Evolutionary conservation across 1,284 basidiomycete species (phyloP).

Genomic region (Schizopora paradoxa): DNA sequence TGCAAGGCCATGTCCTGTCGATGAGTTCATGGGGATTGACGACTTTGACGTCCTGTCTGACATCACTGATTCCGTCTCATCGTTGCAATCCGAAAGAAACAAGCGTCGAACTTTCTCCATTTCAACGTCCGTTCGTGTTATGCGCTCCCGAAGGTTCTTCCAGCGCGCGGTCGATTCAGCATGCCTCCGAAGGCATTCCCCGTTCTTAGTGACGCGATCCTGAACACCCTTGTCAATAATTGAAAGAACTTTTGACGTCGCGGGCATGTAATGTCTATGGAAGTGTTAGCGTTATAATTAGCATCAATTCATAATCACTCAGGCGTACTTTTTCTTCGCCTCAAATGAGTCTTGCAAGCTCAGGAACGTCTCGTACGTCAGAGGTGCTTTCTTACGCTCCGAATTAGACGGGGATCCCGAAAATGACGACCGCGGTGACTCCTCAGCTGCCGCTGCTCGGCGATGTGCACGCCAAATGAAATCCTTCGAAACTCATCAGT

Average conservation of each 20-base stretch:
- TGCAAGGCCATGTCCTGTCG: slow-evolving; percentile 48
- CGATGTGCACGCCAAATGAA: slow-evolving; percentile 77
- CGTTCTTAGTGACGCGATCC: slow-evolving; percentile 90
- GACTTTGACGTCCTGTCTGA: slow-evolving; percentile 46
- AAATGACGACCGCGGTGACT: slow-evolving; percentile 4
- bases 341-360: slow-evolving; percentile 67
- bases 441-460: slow-evolving; percentile 33
- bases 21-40: no score
- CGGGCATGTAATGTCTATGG: slow-evolving; percentile 81
- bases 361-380: slow-evolving; percentile 58
- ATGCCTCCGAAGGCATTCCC: slow-evolving; percentile 83
- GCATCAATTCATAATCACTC: slow-evolving; percentile 1
- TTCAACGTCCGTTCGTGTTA: slow-evolving; percentile 72
- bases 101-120: slow-evolving; percentile 69
- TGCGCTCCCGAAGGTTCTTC: slow-evolving; percentile 72
- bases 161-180: slow-evolving; percentile 83
- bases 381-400: no score
- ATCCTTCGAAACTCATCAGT: slow-evolving; percentile 42
- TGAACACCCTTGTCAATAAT: slow-evolving; percentile 90
- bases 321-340: slow-evolving; percentile 76
- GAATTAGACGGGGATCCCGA: slow-evolving; percentile 27
- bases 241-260: slow-evolving; percentile 86
- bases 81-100: slow-evolving; percentile 47
- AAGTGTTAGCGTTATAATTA: slow-evolving; percentile 12
- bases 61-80: slow-evolving; percentile 64